Percentiles rank a stretch among this genome's conserved stretches.
Evolutionary conservation across 192 early-diverging fungal genomes (phyloP).

Genomic region (Coemansia sp.): DNA sequence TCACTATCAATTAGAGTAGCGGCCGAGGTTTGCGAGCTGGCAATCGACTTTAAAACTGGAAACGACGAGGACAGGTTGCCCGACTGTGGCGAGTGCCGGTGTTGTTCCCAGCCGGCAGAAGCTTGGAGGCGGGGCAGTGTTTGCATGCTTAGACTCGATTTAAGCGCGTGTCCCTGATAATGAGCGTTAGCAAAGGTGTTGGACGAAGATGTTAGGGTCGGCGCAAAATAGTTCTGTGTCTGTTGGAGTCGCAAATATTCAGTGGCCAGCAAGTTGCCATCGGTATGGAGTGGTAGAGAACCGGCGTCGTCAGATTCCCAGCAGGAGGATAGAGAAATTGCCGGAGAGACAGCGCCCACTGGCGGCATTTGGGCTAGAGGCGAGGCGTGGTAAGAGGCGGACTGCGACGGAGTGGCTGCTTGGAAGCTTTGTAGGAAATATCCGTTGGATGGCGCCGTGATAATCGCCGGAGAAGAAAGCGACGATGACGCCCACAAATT

Average conservation of each 20-base stretch:
- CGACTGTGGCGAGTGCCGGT: conserved; percentile 2
- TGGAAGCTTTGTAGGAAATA: background rate
- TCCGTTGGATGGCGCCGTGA: background rate
- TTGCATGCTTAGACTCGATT: conserved; percentile 56
- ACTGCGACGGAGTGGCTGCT: background rate
- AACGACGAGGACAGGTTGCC: conserved; percentile 2
- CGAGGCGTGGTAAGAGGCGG: conserved; percentile 8
- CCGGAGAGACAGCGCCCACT: conserved; percentile 26
- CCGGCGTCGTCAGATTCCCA: conserved; percentile 23
- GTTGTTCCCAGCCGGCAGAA: conserved; percentile 37
- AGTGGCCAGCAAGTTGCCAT: conserved; percentile 7
- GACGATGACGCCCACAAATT: conserved; percentile 21
- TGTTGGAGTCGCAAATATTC: conserved; percentile 18
- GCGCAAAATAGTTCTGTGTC: conserved; percentile 22
- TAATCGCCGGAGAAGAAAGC: background rate
- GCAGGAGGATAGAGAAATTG: conserved; percentile 27
- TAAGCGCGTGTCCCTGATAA: conserved; percentile 27
- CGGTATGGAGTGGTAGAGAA: conserved; percentile 12
- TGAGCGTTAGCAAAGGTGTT: background rate
- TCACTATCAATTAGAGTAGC: conserved; percentile 51
- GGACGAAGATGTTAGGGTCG: background rate
- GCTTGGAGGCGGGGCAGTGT: conserved; percentile 41
- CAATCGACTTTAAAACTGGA: background rate
- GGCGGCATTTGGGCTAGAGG: conserved; percentile 31
- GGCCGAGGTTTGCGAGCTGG: conserved; percentile 39